Conservation (phyloP, 192 early-diverging fungal genomes). For the Coemansia sp. region DNA sequence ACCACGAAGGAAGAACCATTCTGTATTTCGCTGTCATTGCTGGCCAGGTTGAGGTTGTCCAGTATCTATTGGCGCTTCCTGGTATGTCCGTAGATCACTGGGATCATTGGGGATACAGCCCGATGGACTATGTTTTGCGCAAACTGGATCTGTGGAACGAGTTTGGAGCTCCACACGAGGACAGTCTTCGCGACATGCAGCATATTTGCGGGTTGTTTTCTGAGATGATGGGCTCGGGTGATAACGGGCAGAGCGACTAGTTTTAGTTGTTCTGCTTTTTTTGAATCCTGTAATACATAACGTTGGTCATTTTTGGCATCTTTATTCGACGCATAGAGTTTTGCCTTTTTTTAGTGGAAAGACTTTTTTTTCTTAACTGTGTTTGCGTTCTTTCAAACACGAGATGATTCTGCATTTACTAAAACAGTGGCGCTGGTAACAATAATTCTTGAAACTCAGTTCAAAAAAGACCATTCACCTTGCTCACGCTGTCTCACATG, state of each 20-base stretch:
- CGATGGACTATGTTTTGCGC: conserved; percentile 48
- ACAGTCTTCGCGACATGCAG: conserved; percentile 49
- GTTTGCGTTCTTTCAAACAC: too few species aligned
- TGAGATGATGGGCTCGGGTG: conserved; percentile 5
- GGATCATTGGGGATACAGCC: conserved; percentile 52
- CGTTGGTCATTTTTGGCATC: too few species aligned
- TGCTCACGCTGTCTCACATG: too few species aligned
- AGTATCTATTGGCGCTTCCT: conserved; percentile 36
- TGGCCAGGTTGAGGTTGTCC: conserved; percentile 52
- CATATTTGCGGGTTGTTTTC: conserved; percentile 47
- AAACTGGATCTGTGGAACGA: conserved; percentile 52
- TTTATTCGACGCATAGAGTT: too few species aligned
- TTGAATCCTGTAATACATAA: too few species aligned
- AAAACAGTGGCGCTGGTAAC: not conserved
- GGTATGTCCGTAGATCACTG: conserved; percentile 29
- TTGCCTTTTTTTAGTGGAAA: too few species aligned
- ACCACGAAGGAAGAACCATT: conserved; percentile 48
- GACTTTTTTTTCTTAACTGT: too few species aligned
- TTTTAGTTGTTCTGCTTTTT: too few species aligned
- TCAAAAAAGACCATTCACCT: not conserved
- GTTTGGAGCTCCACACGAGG: conserved; percentile 42
- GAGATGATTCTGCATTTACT: not conserved
- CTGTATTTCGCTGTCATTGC: conserved; percentile 49
- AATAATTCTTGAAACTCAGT: not conserved
- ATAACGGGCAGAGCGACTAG: not conserved